phyloP scores from a whole-genome alignment of 2,329 filamentous ascomycete genomes.

The Alternaria burnsii region DNA sequence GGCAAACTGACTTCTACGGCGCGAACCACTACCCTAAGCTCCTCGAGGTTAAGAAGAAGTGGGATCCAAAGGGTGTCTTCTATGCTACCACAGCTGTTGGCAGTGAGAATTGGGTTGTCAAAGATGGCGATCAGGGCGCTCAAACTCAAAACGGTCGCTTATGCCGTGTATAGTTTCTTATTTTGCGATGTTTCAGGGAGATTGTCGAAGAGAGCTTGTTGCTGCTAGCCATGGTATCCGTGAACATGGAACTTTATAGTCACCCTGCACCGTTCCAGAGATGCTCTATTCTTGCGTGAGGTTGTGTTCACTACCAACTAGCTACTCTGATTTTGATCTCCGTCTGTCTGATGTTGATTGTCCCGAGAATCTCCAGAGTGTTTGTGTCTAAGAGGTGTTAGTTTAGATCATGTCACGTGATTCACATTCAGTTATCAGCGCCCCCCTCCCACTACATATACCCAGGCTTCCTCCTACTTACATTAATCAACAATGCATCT shows the following conservation, averaged over 20 bases:
- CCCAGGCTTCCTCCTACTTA: too few species aligned
- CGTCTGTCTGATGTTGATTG: too few species aligned
- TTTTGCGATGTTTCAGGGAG: neutral
- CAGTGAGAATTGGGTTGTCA: constrained; percentile 36
- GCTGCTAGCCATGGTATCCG: neutral
- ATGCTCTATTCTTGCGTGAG: too few species aligned
- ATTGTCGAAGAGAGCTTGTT: neutral
- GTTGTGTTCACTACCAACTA: too few species aligned
- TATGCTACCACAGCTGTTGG: constrained; percentile 36
- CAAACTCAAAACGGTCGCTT: constrained; percentile 38
- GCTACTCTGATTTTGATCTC: too few species aligned
- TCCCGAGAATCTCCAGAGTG: neutral
- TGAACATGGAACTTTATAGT: too few species aligned
- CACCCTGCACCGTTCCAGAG: too few species aligned
- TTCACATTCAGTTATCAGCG: too few species aligned
- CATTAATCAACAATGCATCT: too few species aligned
- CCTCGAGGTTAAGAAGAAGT: constrained; percentile 34
- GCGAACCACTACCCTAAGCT: constrained; percentile 35
- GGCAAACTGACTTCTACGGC: constrained; percentile 42
- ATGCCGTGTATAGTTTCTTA: constrained; percentile 28
- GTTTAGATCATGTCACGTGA: too few species aligned
- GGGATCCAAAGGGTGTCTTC: constrained; percentile 40
- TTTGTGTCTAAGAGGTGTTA: neutral
- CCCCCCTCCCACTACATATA: too few species aligned
- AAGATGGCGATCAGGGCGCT: constrained; percentile 27